These are phyloP conservation scores for Graphilbum ipis-grandicollis DNA, from an alignment of 2,329 filamentous ascomycete genomes.

Conservation along the genomic window DNA sequence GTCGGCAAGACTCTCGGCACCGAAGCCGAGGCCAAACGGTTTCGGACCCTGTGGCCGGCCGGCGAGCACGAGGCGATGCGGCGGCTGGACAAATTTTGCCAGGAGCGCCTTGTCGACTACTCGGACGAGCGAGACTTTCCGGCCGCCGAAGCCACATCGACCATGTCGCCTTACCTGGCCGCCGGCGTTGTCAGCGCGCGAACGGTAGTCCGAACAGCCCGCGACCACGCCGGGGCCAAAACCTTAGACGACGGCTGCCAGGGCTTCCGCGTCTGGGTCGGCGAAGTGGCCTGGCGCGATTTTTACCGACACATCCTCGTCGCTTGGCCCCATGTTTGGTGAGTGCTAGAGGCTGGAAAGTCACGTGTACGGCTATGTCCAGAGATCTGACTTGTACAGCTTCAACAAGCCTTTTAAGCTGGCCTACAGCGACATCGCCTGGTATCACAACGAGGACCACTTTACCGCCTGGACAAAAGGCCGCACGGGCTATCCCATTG, in stretches of 20 bases:
- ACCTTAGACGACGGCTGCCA: slow-evolving; percentile 48
- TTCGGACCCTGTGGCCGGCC: slow-evolving; percentile 44
- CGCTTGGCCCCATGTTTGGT: slow-evolving; percentile 69
- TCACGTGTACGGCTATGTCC: no score
- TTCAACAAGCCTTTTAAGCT: slow-evolving; percentile 57
- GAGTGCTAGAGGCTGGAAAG: no score
- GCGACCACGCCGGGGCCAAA: slow-evolving; percentile 42
- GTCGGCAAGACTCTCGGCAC: slow-evolving; percentile 44
- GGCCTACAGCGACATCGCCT: slow-evolving; percentile 65
- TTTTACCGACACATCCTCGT: slow-evolving; percentile 79
- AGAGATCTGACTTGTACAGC: no score
- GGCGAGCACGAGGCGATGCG: slow-evolving; percentile 35
- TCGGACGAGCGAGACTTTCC: slow-evolving; percentile 33
- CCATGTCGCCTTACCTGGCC: slow-evolving; percentile 54
- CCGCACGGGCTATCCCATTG: slow-evolving; percentile 62
- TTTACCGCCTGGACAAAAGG: slow-evolving; percentile 63
- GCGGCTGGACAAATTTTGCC: slow-evolving; percentile 49
- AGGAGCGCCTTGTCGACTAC: slow-evolving; percentile 45
- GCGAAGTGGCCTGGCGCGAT: slow-evolving; percentile 71
- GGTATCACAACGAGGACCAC: slow-evolving; percentile 55
- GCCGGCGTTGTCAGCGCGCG: slow-evolving; percentile 47
- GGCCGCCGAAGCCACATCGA: slow-evolving; percentile 42
- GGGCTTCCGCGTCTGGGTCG: slow-evolving; percentile 59
- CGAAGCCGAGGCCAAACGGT: slow-evolving; percentile 38
- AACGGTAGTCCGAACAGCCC: slow-evolving; percentile 43